Percentiles rank a stretch among this genome's conserved stretches.
These are phyloP conservation scores for Cladophialophora exuberans DNA, from an alignment of 2,329 filamentous ascomycete species.

Conservation along the genomic window DNA sequence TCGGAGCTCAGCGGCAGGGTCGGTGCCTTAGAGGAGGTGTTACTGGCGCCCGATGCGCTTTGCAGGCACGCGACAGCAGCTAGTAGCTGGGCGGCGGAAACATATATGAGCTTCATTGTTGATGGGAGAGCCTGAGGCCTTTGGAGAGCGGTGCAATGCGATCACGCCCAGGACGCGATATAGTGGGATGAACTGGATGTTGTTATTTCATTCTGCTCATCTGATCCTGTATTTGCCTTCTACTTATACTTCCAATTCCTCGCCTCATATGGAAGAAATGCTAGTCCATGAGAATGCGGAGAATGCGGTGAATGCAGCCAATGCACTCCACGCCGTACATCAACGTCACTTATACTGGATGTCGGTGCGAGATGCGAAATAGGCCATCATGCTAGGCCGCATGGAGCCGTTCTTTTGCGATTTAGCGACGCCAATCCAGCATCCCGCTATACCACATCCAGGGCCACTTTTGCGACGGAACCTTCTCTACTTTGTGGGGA, in stretches of 20 bases:
- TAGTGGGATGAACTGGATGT: not conserved
- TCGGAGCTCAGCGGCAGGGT: conserved; percentile 27
- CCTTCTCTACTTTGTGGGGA: conserved; percentile 2
- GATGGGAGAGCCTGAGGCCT: not conserved
- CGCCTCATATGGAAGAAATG: not conserved
- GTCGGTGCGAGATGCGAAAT: not conserved
- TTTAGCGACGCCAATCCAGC: not conserved
- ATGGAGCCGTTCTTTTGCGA: conserved; percentile 2
- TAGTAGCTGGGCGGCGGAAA: conserved; percentile 10
- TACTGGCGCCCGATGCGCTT: conserved; percentile 9
- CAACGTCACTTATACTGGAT: conserved; percentile 2
- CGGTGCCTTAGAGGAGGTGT: conserved; percentile 3
- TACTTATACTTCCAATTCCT: conserved; percentile 5
- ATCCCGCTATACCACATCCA: conserved; percentile 5
- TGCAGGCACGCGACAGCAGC: conserved; percentile 10
- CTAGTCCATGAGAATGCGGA: not conserved
- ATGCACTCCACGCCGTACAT: conserved; percentile 1
- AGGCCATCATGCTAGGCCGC: not conserved
- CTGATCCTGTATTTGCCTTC: not conserved
- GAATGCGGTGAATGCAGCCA: no score
- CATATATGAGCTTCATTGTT: not conserved
- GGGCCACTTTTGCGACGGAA: conserved; percentile 11
- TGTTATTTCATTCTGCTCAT: not conserved
- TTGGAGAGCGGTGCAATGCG: not conserved
- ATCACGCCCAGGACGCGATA: not conserved